These are phyloP conservation scores for Triangularia verruculosa DNA, from an alignment of 2,329 filamentous ascomycete species.

Conservation along the genomic window DNA sequence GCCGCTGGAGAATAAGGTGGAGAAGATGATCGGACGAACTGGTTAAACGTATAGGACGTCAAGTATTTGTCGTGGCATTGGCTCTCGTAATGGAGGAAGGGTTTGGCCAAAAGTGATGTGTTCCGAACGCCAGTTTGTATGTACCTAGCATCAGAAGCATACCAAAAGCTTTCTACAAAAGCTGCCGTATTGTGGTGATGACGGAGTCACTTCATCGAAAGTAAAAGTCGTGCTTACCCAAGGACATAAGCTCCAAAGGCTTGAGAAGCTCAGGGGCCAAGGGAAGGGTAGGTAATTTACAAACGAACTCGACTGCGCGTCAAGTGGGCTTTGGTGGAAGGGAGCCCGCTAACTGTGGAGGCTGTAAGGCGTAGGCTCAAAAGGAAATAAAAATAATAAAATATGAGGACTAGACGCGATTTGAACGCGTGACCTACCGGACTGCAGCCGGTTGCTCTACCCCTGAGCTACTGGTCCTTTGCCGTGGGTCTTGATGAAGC, in stretches of 20 bases:
- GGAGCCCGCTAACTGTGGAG: too few relatives aligned
- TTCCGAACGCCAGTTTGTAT: conserved; percentile 35
- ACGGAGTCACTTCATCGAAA: too few relatives aligned
- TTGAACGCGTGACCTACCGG: conserved; percentile 11
- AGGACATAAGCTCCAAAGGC: neutral
- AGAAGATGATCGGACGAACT: conserved; percentile 7
- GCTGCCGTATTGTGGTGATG: too few relatives aligned
- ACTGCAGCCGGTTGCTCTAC: conserved; percentile 13
- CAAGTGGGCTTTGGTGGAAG: too few relatives aligned
- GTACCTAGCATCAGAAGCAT: neutral
- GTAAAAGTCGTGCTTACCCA: too few relatives aligned
- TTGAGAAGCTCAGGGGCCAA: too few relatives aligned
- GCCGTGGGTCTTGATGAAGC: neutral
- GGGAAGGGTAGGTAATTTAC: too few relatives aligned
- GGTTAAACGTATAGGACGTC: too few relatives aligned
- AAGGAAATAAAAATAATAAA: neutral
- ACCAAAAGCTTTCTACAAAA: neutral
- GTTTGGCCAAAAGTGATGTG: neutral
- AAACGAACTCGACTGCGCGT: too few relatives aligned
- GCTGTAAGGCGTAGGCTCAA: too few relatives aligned
- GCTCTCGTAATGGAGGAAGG: neutral
- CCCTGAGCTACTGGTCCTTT: conserved; percentile 10
- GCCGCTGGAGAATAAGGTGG: conserved; percentile 8
- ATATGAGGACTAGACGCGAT: conserved; percentile 8
- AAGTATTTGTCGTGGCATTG: neutral